These are phyloP conservation scores for Lentithecium fluviatile DNA, from an alignment of 495 filamentous ascomycete species.

Conservation along the genomic window DNA sequence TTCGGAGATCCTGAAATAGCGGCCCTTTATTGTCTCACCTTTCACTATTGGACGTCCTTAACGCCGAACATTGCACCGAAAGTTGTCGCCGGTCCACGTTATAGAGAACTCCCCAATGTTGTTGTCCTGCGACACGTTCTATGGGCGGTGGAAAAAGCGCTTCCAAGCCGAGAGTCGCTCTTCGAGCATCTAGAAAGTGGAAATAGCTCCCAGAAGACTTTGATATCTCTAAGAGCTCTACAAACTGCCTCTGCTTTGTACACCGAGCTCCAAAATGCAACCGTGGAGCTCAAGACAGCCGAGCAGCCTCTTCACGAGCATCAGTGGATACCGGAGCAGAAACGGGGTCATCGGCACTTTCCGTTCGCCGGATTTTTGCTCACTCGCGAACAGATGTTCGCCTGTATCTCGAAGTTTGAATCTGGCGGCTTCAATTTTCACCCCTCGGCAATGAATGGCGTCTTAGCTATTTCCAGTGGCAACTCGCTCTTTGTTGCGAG, in stretches of 20 bases:
- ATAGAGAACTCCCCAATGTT: not conserved
- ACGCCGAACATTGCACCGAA: not conserved
- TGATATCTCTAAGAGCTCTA: not conserved
- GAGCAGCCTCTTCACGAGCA: not conserved
- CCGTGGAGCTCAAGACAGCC: not conserved
- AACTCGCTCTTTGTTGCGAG: not conserved
- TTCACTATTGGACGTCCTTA: not conserved
- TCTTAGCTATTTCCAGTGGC: not conserved
- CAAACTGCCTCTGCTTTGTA: not conserved
- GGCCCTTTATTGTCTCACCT: not conserved
- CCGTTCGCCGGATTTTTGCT: not conserved
- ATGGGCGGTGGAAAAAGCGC: not conserved
- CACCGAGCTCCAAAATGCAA: not conserved
- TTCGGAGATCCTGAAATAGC: not conserved
- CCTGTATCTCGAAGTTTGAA: conserved; percentile 4
- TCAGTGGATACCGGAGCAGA: not conserved
- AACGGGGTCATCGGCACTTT: not conserved
- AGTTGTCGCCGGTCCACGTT: not conserved
- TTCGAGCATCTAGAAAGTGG: not conserved
- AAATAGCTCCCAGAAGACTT: not conserved
- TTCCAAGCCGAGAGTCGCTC: not conserved
- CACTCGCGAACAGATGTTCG: not conserved
- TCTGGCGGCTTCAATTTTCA: not conserved
- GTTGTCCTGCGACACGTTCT: not conserved
- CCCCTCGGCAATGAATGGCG: not conserved